Base-by-base conservation (phyloP, 2,329 filamentous ascomycete species). In the Colletotrichum salicis region DNA sequence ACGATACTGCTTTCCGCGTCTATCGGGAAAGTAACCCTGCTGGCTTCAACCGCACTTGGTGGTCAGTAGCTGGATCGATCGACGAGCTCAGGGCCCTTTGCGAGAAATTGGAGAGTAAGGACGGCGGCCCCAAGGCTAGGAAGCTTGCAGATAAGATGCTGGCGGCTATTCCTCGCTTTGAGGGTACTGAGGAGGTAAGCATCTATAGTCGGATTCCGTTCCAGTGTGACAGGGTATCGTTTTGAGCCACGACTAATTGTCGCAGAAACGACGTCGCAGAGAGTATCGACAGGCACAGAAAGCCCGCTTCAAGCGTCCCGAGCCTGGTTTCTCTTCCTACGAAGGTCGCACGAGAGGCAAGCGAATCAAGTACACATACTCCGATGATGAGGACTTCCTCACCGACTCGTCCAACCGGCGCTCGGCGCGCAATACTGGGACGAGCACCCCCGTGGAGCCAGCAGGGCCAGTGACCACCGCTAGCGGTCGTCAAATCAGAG, bases 281-380 rank as follows among this genome's bases (percentile, higher is more conserved):
- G 96, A 99, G 78, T 98, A 99, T 78, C 92, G 96, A 19, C 90
- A 94, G 79, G 88, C 91, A 76, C 94, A 94, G 74, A 96, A 96
- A 79, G 94, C 96, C 73, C 92, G 93, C 71, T 98, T 98, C 83
- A 89, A 93, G 75, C 90, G 95, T 5, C 94, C 95, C 6, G 95
- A 97, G 76, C 92, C 93, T 11, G 95, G 95, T 5, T 97, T 96
- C 79, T 98, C 95, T 1, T 86, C 97, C 70, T 99, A 99, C 80
- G 96, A 99, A 84, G 96, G 96, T 61, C 94, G 96, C 64, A 99
- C 97, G 5, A 91, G 96, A 71, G 96, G 96, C 68, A 98, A 99
- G 86, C 93, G 96, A 73, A 93, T 97, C 84, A 97, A 95, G 82
- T 99, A 99, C 79, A 99, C 94, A 0, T 99, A 94, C 79, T 97